These are phyloP conservation scores for Schizosaccharomyces versatilis DNA, from an alignment of 1,139 yeast genomes.

Conservation along the genomic window DNA sequence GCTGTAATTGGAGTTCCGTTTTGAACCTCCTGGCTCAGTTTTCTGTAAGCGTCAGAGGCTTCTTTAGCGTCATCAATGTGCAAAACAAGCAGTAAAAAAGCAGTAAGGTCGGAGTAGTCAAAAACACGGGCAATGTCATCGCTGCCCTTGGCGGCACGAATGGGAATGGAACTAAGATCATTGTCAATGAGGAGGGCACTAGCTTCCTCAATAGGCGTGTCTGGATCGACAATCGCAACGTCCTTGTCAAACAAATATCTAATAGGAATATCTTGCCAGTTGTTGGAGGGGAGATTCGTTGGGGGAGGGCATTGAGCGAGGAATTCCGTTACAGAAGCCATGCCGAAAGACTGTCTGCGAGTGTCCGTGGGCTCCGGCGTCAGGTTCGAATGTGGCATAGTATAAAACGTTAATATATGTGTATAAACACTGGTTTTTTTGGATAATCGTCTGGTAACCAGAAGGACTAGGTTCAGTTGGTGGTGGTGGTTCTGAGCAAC, in stretches of 20 bases:
- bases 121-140: slow-evolving; percentile 51
- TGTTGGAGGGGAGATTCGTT: background rate
- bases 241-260: slow-evolving; percentile 27
- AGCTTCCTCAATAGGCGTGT: slow-evolving; percentile 61
- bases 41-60: slow-evolving; percentile 13
- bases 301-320: background rate
- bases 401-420: no score
- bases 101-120: slow-evolving; percentile 77
- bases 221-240: slow-evolving; percentile 42
- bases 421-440: no score
- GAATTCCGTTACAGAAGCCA: background rate
- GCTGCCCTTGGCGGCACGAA: slow-evolving; percentile 25
- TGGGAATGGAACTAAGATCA: slow-evolving; percentile 71
- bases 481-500: no score
- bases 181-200: slow-evolving; percentile 52
- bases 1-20: slow-evolving; percentile 40
- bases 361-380: background rate
- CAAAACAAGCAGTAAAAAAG: slow-evolving; percentile 54
- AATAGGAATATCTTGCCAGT: background rate
- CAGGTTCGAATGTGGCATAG: no score
- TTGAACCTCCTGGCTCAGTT: slow-evolving; percentile 20
- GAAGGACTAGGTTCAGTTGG: no score
- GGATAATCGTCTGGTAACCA: no score
- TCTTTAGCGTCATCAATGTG: slow-evolving; percentile 28
- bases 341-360: background rate